phyloP scores from a whole-genome alignment of 2,329 filamentous ascomycete genomes.

The Fusarium liriodendri region DNA sequence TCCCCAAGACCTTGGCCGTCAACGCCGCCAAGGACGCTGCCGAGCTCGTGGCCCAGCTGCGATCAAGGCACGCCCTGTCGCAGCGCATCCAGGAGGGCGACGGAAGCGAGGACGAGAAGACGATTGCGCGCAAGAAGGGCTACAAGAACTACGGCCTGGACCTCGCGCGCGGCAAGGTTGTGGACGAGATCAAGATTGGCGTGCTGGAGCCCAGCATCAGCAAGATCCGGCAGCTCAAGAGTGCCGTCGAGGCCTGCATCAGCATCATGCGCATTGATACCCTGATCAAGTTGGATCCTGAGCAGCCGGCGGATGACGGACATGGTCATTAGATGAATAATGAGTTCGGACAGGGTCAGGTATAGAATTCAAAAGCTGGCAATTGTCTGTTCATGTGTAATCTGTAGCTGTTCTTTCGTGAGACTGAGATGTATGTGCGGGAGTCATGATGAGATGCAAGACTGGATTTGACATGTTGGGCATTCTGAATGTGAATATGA shows the following conservation, averaged over 20 bases:
- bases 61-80: conserved; percentile 91
- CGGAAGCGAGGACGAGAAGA: conserved; percentile 86
- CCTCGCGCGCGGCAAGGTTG: conserved; percentile 86
- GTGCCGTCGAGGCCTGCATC: conserved; percentile 97
- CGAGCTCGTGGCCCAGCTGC: conserved; percentile 94
- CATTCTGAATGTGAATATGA: neutral
- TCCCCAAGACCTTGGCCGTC: conserved; percentile 95
- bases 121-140: conserved; percentile 90
- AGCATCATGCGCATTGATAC: conserved; percentile 99
- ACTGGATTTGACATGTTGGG: neutral
- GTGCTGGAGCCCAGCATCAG: conserved; percentile 97
- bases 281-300: conserved; percentile 96
- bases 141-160: conserved; percentile 99
- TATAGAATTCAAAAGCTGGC: conserved; percentile 44
- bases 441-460: neutral
- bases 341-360: conserved; percentile 38
- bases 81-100: conserved; percentile 92
- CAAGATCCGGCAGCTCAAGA: conserved; percentile 98
- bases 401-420: conserved; percentile 18
- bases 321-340: conserved; percentile 75
- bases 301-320: conserved; percentile 80
- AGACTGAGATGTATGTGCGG: neutral
- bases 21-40: conserved; percentile 98
- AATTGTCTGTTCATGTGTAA: conserved; percentile 38
- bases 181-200: conserved; percentile 93